Base-by-base conservation (phyloP, 2,329 filamentous ascomycete genomes). In the Cladophialophora yegresii region DNA sequence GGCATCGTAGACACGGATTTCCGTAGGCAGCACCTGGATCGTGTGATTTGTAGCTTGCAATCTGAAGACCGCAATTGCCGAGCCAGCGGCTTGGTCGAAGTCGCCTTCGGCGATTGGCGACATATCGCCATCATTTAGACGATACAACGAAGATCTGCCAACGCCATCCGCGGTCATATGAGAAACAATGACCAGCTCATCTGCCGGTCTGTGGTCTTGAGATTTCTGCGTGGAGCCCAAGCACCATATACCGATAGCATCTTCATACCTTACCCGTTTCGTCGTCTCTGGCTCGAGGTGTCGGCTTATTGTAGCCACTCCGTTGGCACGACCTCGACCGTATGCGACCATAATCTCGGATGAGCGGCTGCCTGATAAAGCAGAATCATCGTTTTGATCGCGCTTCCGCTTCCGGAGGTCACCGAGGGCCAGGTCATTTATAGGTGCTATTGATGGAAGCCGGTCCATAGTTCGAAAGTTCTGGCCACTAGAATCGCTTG, bases 1-100 rank as follows among this genome's bases (percentile, higher is more conserved):
- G 77, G 89, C 89, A 75, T 98, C 93, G 72, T 97, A 99, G 66
- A 89, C 93, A 64, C 93, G 85, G 26, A 98, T 87, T 73, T 98
- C 93, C 1, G 88, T 91, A 69, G 89, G 90, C 59, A 96, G 82
- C 1, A 96, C 89, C 73, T 98, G 95, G 16, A 98, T 88, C 36
- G 98, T 88, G 64, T 92, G 87, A 73, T 85, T 90, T 65, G 90
- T 87, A 58, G 86, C 85, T n/a, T 89, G 90, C 76, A 99, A 86
- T 0, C 89, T 90, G 16, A 91, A 91, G 20, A 95, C 89, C 70
- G 96, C 90, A 54, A 98, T 83, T 0, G 95, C 97, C 33, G 89
- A 86, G 28, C 93, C 95, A 67, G 93, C 91, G 53, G 91, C 91
- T 3, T 90, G 87, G 67, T 99, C 96, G 74, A 98, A 97, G 72